Evolutionary conservation across 2,329 filamentous ascomycete species (phyloP).

Genomic region (Akanthomyces dipterigenus): DNA sequence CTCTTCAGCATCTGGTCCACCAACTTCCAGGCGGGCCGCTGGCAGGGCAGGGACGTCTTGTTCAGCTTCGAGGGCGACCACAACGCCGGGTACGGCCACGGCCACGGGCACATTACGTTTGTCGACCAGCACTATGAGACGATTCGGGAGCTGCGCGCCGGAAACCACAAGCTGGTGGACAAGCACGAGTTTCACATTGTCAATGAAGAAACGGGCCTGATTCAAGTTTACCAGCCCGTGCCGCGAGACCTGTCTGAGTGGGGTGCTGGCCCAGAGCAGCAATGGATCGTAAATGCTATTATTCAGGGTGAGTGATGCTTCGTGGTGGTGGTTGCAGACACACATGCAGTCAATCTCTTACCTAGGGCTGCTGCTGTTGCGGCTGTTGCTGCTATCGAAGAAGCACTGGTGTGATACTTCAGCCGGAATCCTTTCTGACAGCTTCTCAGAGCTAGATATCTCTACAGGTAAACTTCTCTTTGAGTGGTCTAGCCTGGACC

Average conservation of each 20-base stretch:
- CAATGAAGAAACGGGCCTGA: conserved; percentile 43
- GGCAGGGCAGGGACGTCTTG: conserved; percentile 45
- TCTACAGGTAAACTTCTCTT: conserved; percentile 42
- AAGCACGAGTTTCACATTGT: conserved; percentile 51
- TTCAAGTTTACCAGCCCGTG: conserved; percentile 47
- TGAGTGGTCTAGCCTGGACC: conserved; percentile 33
- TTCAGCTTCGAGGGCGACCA: conserved; percentile 48
- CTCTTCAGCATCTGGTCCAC: conserved; percentile 45
- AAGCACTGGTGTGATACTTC: no score
- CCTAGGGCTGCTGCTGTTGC: no score
- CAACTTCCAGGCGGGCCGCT: conserved; percentile 46
- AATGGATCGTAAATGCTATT: conserved; percentile 50
- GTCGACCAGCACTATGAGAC: conserved; percentile 47
- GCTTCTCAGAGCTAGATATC: conserved; percentile 38
- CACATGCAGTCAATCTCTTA: no score
- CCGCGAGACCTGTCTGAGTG: conserved; percentile 37
- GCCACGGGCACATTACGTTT: conserved; percentile 45
- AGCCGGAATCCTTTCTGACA: no score
- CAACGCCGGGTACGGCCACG: conserved; percentile 44
- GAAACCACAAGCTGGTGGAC: conserved; percentile 42
- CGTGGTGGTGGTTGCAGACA: no score
- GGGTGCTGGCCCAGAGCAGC: conserved; percentile 40
- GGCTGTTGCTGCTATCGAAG: neutral
- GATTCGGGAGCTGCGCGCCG: conserved; percentile 44
- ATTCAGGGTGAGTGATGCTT: conserved; percentile 37